Base-by-base conservation (phyloP, 2,329 filamentous ascomycete genomes). In the Boeremia exigua region DNA sequence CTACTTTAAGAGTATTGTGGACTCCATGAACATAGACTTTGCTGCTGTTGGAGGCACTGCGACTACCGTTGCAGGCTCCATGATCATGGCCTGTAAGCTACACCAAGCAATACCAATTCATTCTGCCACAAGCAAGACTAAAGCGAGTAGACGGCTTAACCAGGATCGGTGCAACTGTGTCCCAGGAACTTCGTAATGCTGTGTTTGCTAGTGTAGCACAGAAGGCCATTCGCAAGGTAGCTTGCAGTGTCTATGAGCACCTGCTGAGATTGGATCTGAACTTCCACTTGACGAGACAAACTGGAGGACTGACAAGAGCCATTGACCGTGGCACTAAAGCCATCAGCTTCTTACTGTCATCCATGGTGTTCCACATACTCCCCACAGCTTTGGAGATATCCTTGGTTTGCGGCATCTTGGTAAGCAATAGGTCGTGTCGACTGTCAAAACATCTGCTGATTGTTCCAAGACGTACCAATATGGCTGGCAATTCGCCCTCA, bases 1-100 rank as follows among this genome's bases (percentile, higher is more conserved):
- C 74, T 99, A 97, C 81, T 99, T 99, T 82, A 98, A 98, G 82
- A 93, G 81, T 76, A 98, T 99, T 62, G 91, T 99, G 37, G 96
- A 99, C 76, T 88, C 91, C 17, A 96, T 99, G 92, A 99, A 99
- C 75, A 85, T 99, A 65, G 95, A 99, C 75, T 88, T 96, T 72
- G 84, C 86, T n/a, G 84, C 89, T 14, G 79, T 91, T 6, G 94
- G 92, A n/a, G 93, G 92, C 7, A 96, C 92, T 0, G 93, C 92
- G 27, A 90, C 88, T 48, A 92, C 92, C 0, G 88, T 96, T 7
- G 95, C 92, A 10, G 94, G 95, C 4, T 89, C 91, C 54, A 92
- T 97, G 86, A 95, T 99, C 52, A 79, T 99, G 63, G 95, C 92
- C 54, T 96, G 83, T 86, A 81, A 75, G 82, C 62, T 63, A 60